These are phyloP conservation scores for Clonostachys byssicola DNA, from an alignment of 2,329 filamentous ascomycete genomes.

Conservation along the genomic window DNA sequence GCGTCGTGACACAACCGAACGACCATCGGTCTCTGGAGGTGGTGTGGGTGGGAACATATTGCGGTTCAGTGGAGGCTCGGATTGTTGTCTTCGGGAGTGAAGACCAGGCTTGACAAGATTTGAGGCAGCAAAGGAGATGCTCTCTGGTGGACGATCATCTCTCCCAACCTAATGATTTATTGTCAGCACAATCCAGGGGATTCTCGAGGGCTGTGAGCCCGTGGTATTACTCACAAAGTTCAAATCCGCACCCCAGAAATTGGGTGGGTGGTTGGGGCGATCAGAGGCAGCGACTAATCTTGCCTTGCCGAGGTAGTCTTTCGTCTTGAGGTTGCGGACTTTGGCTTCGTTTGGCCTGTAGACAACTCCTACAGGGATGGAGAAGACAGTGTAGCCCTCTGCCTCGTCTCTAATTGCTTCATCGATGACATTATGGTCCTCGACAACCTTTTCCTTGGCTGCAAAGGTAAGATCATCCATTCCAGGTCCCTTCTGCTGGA, in stretches of 20 bases:
- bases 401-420: conserved; percentile 92
- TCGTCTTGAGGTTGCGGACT: conserved; percentile 95
- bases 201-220: too few species aligned
- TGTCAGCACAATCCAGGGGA: too few species aligned
- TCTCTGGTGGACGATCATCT: conserved; percentile 79
- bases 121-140: conserved; percentile 85
- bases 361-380: conserved; percentile 90
- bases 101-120: conserved; percentile 89
- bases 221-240: conserved; percentile 54
- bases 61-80: conserved; percentile 73
- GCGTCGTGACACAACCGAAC: conserved; percentile 45
- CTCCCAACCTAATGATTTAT: conserved; percentile 21
- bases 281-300: conserved; percentile 86
- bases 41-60: conserved; percentile 97
- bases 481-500: conserved; percentile 85
- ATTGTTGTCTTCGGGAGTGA: conserved; percentile 76
- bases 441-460: conserved; percentile 91
- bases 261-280: conserved; percentile 74
- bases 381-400: conserved; percentile 98
- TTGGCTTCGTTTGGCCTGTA: conserved; percentile 97
- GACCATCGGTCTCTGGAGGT: conserved; percentile 62
- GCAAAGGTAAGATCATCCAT: conserved; percentile 89
- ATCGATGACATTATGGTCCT: conserved; percentile 96
- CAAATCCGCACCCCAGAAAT: conserved; percentile 74
- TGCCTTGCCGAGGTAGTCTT: conserved; percentile 97